Conservation (phyloP, 1,139 yeast genomes). For the Candida sp. region DNA sequence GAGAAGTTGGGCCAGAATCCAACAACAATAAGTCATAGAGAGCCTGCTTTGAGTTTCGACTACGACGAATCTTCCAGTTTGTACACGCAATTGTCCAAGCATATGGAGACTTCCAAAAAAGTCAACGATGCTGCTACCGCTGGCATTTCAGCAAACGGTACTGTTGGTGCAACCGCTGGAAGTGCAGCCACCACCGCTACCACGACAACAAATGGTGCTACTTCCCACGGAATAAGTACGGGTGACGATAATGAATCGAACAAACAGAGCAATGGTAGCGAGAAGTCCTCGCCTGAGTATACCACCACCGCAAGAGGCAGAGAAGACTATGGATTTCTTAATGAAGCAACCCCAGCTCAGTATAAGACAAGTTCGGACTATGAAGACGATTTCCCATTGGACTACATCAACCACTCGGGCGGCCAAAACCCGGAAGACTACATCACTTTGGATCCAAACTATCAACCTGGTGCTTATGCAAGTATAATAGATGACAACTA, state of each 20-base stretch:
- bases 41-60: slow-evolving; percentile 66
- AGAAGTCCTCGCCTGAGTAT: slow-evolving; percentile 24
- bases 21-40: slow-evolving; percentile 62
- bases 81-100: slow-evolving; percentile 52
- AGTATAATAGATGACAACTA: slow-evolving; percentile 28
- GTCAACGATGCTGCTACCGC: slow-evolving; percentile 8
- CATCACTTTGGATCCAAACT: slow-evolving; percentile 36
- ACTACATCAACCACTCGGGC: slow-evolving; percentile 43
- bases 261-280: slow-evolving; percentile 7
- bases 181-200: background rate
- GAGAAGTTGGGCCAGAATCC: slow-evolving; percentile 62
- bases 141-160: slow-evolving; percentile 5
- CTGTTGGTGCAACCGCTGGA: slow-evolving; percentile 1
- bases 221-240: background rate
- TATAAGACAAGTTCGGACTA: slow-evolving; percentile 26
- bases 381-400: slow-evolving; percentile 73
- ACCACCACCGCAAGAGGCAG: slow-evolving; percentile 14
- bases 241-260: slow-evolving; percentile 6
- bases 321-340: slow-evolving; percentile 23
- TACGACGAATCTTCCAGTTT: slow-evolving; percentile 54
- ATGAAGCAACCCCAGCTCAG: slow-evolving; percentile 30
- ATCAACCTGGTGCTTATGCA: slow-evolving; percentile 25
- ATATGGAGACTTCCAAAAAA: slow-evolving; percentile 39
- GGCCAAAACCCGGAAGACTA: slow-evolving; percentile 28
- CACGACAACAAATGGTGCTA: background rate